Base-by-base conservation (phyloP, 148 eudicot species). In the Camellia lanceoleosa region DNA sequence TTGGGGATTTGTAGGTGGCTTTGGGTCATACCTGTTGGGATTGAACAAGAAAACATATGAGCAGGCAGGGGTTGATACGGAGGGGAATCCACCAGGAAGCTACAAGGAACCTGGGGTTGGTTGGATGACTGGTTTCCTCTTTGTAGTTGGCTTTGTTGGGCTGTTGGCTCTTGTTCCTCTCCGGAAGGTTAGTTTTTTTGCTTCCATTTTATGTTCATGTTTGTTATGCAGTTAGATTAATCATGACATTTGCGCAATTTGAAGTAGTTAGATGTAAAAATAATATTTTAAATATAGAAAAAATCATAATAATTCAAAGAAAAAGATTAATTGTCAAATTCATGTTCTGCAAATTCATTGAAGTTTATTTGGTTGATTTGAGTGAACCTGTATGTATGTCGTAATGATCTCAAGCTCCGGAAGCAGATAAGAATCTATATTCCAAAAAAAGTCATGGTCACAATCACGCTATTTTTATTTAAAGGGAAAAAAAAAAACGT, bases 61-160 rank as follows among this genome's bases (percentile, higher is more conserved):
- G 86, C 90, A 82, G 81, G 98, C 87, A 0, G 98, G 97, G 79
- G 89, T 89, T 70, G 92, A 88, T 81, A 86, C 92, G 23, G 81
- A 79, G 66, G 98, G 98, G 63, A 92, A 94, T 85, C n/a, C 85
- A 47, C 90, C 93, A 5, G 84, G 84, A 68, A 91, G 93, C 80
- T 78, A 80, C 20, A 94, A 92, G 79, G 88, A 89, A 70, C 93
- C 85, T 59, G 87, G 85, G 51, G 54, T 92, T 81, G 92, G 95
- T 74, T 94, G 98, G 98, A 89, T 94, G 92, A 94, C 90, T 69
- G 92, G 91, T 51, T 94, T 90, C 80, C 92, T 94, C 42, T 92
- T 94, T 65, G 89, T 89, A 41, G 85, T 77, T 74, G 87, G 91
- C 71, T 94, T 94, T 80, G 92, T 92, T 76, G 98, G 98, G 42